Evolutionary conservation across 2,329 filamentous ascomycete species (phyloP).

Genomic region (Fusarium redolens): DNA sequence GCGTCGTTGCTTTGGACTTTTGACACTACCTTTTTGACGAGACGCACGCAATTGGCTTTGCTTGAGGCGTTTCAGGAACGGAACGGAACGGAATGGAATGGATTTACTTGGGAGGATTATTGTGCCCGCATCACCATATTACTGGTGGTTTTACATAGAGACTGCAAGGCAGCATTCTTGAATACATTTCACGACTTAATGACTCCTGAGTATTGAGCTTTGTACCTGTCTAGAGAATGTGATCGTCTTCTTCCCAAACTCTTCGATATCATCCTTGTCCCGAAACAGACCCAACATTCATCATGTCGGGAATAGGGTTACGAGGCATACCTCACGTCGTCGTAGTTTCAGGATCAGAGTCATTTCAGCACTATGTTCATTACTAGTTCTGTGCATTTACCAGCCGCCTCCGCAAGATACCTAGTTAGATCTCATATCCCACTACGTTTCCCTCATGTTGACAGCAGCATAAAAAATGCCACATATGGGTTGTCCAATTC

Average conservation of each 20-base stretch:
- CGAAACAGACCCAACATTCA: not conserved
- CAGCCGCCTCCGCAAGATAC: conserved; percentile 37
- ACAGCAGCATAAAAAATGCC: conserved; percentile 20
- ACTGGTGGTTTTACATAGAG: conserved; percentile 16
- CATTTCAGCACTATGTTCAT: conserved; percentile 46
- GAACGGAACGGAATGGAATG: conserved; percentile 2
- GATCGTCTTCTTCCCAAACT: conserved; percentile 8
- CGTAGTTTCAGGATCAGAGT: not conserved
- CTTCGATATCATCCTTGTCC: not conserved
- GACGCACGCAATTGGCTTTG: conserved; percentile 22
- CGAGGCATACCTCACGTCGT: conserved; percentile 2
- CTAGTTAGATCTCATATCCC: conserved; percentile 29
- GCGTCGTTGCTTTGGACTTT: conserved; percentile 1
- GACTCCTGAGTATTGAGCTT: conserved; percentile 7
- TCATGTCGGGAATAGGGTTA: not conserved
- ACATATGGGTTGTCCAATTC: conserved; percentile 22
- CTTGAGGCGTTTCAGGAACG: conserved; percentile 38
- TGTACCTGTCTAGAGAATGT: conserved; percentile 17
- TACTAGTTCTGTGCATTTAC: conserved; percentile 46
- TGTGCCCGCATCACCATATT: conserved; percentile 5
- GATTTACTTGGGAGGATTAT: conserved; percentile 7
- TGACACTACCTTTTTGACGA: conserved; percentile 6
- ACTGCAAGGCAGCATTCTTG: conserved; percentile 22
- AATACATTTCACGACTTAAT: conserved; percentile 37
- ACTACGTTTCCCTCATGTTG: conserved; percentile 14